Conservation (phyloP, 495 filamentous ascomycete species). For the Lepraria neglecta region DNA sequence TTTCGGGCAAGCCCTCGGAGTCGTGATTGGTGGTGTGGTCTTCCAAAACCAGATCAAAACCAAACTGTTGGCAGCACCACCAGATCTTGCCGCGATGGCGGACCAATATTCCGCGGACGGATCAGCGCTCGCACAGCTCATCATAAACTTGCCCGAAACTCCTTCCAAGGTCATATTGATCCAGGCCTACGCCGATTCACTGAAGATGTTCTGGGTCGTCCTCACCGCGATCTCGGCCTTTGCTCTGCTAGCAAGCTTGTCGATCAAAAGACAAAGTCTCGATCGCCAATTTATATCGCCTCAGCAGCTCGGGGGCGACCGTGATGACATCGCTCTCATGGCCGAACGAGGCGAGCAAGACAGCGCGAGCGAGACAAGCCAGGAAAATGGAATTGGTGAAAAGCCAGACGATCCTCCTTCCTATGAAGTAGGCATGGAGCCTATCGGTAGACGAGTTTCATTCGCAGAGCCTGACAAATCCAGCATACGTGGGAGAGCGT, state of each 20-base stretch:
- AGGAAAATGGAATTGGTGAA: not conserved
- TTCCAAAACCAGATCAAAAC: constrained; percentile 56
- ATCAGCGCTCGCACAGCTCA: constrained; percentile 49
- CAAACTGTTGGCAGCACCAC: constrained; percentile 37
- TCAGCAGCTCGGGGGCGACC: constrained; percentile 4
- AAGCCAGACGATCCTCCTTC: not conserved
- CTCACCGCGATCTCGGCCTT: constrained; percentile 46
- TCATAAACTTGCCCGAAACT: constrained; percentile 43
- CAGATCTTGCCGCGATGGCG: constrained; percentile 39
- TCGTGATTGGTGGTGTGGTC: constrained; percentile 50
- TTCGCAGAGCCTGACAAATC: constrained; percentile 1
- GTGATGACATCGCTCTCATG: constrained; percentile 8
- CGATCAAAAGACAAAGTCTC: constrained; percentile 47
- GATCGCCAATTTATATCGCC: constrained; percentile 35
- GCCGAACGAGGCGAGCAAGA: constrained; percentile 11
- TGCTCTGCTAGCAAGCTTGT: constrained; percentile 42
- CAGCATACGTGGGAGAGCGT: not conserved
- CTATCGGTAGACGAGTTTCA: not conserved
- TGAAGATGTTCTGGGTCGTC: constrained; percentile 51
- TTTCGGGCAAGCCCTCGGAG: constrained; percentile 52
- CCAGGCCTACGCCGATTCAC: constrained; percentile 47
- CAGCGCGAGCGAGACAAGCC: not conserved
- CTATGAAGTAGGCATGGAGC: not conserved
- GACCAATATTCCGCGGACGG: constrained; percentile 48
- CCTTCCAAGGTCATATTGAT: constrained; percentile 40